A percentile compares a stretch with the other conserved stretches of the same genome.
phyloP scores from a whole-genome alignment of 140 eudicot species.

The Flaveria floridana region DNA sequence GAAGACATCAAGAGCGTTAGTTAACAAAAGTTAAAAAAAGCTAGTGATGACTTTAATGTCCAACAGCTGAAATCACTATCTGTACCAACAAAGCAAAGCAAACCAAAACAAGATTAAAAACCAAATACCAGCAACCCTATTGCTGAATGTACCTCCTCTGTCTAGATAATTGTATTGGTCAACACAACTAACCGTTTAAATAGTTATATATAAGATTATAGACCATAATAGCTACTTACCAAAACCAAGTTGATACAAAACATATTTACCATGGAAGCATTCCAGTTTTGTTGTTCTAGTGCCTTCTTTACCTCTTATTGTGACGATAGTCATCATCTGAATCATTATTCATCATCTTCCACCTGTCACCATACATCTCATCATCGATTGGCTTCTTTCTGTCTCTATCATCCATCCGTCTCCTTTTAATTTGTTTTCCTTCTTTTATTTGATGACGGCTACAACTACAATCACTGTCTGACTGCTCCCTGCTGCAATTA shows the following conservation, averaged over 20 bases:
- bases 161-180: conserved; percentile 30
- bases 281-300: conserved; percentile 39
- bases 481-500: conserved; percentile 41
- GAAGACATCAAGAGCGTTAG: conserved; percentile 56
- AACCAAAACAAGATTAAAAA: conserved; percentile 49
- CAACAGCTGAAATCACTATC: conserved; percentile 61
- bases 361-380: conserved; percentile 29
- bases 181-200: conserved; percentile 30
- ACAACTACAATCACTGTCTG: conserved; percentile 46
- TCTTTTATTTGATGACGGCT: conserved; percentile 39
- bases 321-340: conserved; percentile 45
- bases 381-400: conserved; percentile 26
- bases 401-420: conserved; percentile 31
- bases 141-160: conserved; percentile 26
- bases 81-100: conserved; percentile 48
- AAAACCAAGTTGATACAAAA: conserved; percentile 48
- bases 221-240: conserved; percentile 33
- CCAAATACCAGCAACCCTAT: conserved; percentile 45
- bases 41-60: conserved; percentile 47
- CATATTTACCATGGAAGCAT: conserved; percentile 57
- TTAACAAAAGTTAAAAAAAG: conserved; percentile 49
- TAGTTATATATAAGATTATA: conserved; percentile 21
- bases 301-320: conserved; percentile 52
- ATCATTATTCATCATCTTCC: conserved; percentile 32
- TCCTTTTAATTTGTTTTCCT: conserved; percentile 38